Evolutionary conservation across 495 filamentous ascomycete genomes (phyloP), one percentile per base, ranked within the genome.

Genomic region (Glutinoglossum americanum): DNA sequence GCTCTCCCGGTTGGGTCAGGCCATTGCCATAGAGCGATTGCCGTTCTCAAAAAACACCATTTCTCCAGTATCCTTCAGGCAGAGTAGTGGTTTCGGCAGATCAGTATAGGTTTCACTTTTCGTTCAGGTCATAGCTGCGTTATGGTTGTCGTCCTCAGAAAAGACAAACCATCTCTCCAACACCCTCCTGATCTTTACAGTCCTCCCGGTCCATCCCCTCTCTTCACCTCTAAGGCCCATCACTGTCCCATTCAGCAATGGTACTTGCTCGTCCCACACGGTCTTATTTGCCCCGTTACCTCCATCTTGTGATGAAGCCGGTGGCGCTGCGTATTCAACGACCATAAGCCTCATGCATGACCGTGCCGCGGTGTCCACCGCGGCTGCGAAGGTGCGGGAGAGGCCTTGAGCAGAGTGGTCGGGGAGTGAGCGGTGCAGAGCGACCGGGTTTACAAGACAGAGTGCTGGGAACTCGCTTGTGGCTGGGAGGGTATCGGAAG

Each of bases 351-450:
- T 62, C 63, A 70, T 62, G 21, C 23, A 53, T 8, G 27, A 49
- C 19, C 60, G 60, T 23, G 64, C 64, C 0, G 82, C 80, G 8
- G 79, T 72, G 62, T 93, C 88, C 28, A 89, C 78, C 7, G 83
- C 69, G 25, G 68, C 66, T 11, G 88, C 77, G 17, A 85, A 71
- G 5, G 81, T 85, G 63, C 80, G 78, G 54, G 78, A 78, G 5
- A 95, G 66, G 0, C 87, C 89, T 66, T 94, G 88, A 0, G 82
- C 87, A 47, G 84, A 89, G 74, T 84, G 89, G 63, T 92, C 86
- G 57, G 78, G 77, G 4, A 85, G 89, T 28, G 73, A 68, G n/a
- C 72, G 72, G 68, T 94, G 89, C 37, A 87, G 66, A 30, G 72
- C 67, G 11, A 93, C 62, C 49, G 83, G 72, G 56, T 85, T 79